Base-by-base conservation (phyloP, 1,139 yeast genomes). In the Scheffersomyces titani region DNA sequence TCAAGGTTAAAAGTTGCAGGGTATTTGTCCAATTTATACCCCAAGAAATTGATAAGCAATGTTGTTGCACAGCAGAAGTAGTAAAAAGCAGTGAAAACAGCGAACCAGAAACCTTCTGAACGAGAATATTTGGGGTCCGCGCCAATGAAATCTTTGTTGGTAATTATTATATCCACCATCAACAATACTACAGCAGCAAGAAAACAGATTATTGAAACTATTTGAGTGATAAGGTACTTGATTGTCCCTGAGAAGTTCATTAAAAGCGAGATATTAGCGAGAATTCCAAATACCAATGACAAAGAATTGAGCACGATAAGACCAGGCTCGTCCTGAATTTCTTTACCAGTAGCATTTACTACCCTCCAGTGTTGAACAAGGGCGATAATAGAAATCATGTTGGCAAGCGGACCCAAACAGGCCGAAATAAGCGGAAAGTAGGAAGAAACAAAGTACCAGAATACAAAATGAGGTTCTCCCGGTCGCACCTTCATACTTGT, bases 81-180 rank as follows among this genome's bases (percentile, higher is more conserved):
- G 44, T 89, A 70, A 1, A 78, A 74, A 3, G 85, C 79, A 0
- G 96, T 89, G 60, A 88, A 75, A 0, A 83, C 82, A 0, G 92
- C 96, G 69, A 81, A 88, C 91, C 92, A 92, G 65, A 83, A 92
- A 0, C 96, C 97, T 62, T 85, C 88, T 0, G 91, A 80, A 3
- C 77, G 69, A 0, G 36, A 40, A 57, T 69, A 73, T 13, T 56
- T 44, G 3, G 66, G 55, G 51, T 59, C 50, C 19, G 63, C 64
- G 9, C 49, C 48, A 50, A 58, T 58, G 48, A 65, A 64, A 6
- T 60, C 57, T 46, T 50, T 61, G 65, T 67, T 74, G 53, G 68
- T 70, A 50, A 71, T 65, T 59, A 85, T 63, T 0, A 87, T 70
- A 20, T 84, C 85, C 0, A 76, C 75, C 50, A 88, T 60, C 19